Evolutionary conservation across 2,329 filamentous ascomycete species (phyloP), one percentile per base, ranked within the genome.

Genomic region (Fusarium coicis): DNA sequence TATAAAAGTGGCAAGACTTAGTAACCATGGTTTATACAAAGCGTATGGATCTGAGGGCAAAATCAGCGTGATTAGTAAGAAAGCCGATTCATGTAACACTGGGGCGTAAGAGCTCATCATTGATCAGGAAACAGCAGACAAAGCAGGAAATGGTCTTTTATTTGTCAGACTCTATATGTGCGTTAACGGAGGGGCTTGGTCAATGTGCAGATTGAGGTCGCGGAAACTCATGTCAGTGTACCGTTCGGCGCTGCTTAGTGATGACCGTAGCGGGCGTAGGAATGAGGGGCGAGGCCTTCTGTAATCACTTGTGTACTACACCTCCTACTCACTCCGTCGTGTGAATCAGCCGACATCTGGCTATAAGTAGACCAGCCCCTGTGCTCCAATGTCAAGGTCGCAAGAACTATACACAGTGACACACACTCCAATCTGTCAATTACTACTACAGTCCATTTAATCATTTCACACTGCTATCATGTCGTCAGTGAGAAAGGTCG

Each of bases 361-460:
- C 6, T 14, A 23, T 10, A 32, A 32, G 15, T n/a, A 49, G 2
- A 4, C 0, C 15, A 16, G 15, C 12, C 0, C 28, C 21, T 12
- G 10, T n/a, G 15, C 28, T n/a, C 15, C 3, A 12, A 3, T 32
- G 10, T n/a, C 4, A 12, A n/a, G 7, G 1, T 18, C 10, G 15
- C 21, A 49, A 18, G 28, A 10, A 0, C 28, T 3, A 23, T 23
- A n/a, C 7, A n/a, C n/a, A n/a, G n/a, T n/a, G n/a, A n/a, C n/a
- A n/a, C 1, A n/a, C 15, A 18, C 5, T 32, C 4, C 0, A 2
- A 12, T 18, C 21, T 9, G 4, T n/a, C 9, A 5, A 16, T n/a
- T n/a, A n/a, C 14, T 10, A 0, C 21, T 14, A 32, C 16, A 2
- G 1, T 18, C 10, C 19, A n/a, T n/a, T 12, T 0, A n/a, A 9